A percentile compares a stretch with the other conserved stretches of the same genome.
These are phyloP conservation scores for Myxozyma mucilagina DNA, from an alignment of 805 yeast genomes.

Conservation along the genomic window DNA sequence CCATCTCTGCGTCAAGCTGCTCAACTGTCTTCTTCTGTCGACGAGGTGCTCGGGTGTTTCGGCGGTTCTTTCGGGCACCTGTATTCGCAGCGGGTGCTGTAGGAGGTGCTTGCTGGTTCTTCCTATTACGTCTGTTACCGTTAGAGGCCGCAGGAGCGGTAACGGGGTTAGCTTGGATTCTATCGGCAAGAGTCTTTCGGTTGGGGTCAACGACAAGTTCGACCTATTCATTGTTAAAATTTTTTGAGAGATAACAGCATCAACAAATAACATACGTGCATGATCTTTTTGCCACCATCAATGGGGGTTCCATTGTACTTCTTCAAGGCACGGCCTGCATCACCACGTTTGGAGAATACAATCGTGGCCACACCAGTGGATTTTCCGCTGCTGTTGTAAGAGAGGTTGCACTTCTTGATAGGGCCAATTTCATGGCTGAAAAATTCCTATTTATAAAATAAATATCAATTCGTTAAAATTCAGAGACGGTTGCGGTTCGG, in stretches of 20 bases:
- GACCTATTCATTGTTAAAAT: constrained; percentile 39
- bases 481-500: constrained; percentile 9
- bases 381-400: constrained; percentile 84
- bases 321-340: constrained; percentile 76
- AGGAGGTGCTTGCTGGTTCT: constrained; percentile 1
- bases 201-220: constrained; percentile 87
- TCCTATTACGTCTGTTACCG: constrained; percentile 6
- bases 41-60: constrained; percentile 17
- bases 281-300: constrained; percentile 76
- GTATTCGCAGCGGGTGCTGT: constrained; percentile 30
- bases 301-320: constrained; percentile 91
- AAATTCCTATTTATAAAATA: constrained; percentile 62
- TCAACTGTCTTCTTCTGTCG: constrained; percentile 75
- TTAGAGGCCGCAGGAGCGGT: constrained; percentile 7
- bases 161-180: constrained; percentile 26
- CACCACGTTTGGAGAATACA: constrained; percentile 64
- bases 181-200: constrained; percentile 33
- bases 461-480: constrained; percentile 5
- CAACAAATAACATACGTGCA: constrained; percentile 49
- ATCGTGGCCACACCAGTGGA: constrained; percentile 92
- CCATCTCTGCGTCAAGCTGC: constrained; percentile 97
- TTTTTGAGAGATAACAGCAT: background rate
- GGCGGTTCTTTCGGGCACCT: constrained; percentile 38
- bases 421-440: constrained; percentile 87
- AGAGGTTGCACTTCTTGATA: constrained; percentile 65